These are phyloP conservation scores for Knufia petricola DNA, from an alignment of 2,329 filamentous ascomycete genomes.

Conservation along the genomic window DNA sequence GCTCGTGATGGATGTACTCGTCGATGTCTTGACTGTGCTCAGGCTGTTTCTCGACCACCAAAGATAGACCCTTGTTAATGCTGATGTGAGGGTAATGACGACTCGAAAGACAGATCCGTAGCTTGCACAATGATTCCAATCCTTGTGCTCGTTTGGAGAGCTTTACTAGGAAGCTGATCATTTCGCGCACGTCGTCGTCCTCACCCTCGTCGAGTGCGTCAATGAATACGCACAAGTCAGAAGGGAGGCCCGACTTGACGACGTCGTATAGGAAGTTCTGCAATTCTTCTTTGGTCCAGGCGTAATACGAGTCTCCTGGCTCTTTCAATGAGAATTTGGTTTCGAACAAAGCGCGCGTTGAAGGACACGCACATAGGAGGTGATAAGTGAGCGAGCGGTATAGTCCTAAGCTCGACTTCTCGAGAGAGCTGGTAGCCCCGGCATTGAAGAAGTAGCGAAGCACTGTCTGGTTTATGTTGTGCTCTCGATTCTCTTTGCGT, in stretches of 20 bases:
- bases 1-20: slow-evolving; percentile 27
- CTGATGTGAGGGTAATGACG: slow-evolving; percentile 37
- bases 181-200: slow-evolving; percentile 27
- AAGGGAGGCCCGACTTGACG: slow-evolving; percentile 13
- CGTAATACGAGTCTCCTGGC: slow-evolving; percentile 1
- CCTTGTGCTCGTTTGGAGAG: slow-evolving; percentile 3
- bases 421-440: slow-evolving; percentile 30
- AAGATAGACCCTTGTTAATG: slow-evolving; percentile 24
- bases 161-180: slow-evolving; percentile 29
- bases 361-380: slow-evolving; percentile 27
- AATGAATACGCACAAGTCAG: slow-evolving; percentile 25
- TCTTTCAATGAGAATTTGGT: slow-evolving; percentile 11
- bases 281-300: slow-evolving; percentile 16
- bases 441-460: slow-evolving; percentile 41
- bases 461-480: background rate
- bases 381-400: slow-evolving; percentile 43
- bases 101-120: slow-evolving; percentile 34
- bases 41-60: slow-evolving; percentile 29
- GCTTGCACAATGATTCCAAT: slow-evolving; percentile 20
- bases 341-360: background rate
- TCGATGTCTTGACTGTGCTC: slow-evolving; percentile 28
- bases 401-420: slow-evolving; percentile 40
- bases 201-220: slow-evolving; percentile 41
- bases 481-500: slow-evolving; percentile 6
- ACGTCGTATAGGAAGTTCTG: slow-evolving; percentile 26